Conservation (phyloP, 306 rosid genomes). For the Phaseolus lunatus region DNA sequence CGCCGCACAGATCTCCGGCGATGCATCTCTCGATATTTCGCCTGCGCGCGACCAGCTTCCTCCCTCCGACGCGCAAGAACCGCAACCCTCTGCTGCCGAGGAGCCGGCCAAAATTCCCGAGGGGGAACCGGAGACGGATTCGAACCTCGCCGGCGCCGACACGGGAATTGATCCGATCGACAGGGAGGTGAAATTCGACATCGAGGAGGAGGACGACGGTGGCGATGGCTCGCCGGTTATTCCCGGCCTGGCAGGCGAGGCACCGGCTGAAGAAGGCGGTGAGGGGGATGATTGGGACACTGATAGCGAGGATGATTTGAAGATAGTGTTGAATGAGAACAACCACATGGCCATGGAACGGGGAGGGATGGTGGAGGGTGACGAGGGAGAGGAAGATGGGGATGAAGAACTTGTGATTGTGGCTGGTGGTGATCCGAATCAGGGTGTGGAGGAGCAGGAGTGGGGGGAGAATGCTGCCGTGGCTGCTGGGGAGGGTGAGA, state of each 20-base stretch:
- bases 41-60: slow-evolving; percentile 48
- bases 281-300: slow-evolving; percentile 90
- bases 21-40: slow-evolving; percentile 51
- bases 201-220: slow-evolving; percentile 71
- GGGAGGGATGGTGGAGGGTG: slow-evolving; percentile 66
- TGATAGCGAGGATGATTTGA: slow-evolving; percentile 95
- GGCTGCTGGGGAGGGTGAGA: slow-evolving; percentile 68
- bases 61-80: slow-evolving; percentile 34
- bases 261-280: slow-evolving; percentile 13
- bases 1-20: slow-evolving; percentile 52
- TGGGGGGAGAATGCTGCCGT: slow-evolving; percentile 76
- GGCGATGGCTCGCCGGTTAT: slow-evolving; percentile 66
- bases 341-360: slow-evolving; percentile 76
- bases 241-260: slow-evolving; percentile 65
- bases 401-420: slow-evolving; percentile 81
- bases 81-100: background rate
- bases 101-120: slow-evolving; percentile 12
- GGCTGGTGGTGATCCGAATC: slow-evolving; percentile 69
- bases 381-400: slow-evolving; percentile 68
- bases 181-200: slow-evolving; percentile 83
- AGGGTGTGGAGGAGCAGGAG: slow-evolving; percentile 73
- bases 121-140: slow-evolving; percentile 37
- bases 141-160: slow-evolving; percentile 4
- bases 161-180: slow-evolving; percentile 61
- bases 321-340: slow-evolving; percentile 89